Conservation (phyloP, 495 filamentous ascomycete species). For the Hypoxylon lienhwacheense region DNA sequence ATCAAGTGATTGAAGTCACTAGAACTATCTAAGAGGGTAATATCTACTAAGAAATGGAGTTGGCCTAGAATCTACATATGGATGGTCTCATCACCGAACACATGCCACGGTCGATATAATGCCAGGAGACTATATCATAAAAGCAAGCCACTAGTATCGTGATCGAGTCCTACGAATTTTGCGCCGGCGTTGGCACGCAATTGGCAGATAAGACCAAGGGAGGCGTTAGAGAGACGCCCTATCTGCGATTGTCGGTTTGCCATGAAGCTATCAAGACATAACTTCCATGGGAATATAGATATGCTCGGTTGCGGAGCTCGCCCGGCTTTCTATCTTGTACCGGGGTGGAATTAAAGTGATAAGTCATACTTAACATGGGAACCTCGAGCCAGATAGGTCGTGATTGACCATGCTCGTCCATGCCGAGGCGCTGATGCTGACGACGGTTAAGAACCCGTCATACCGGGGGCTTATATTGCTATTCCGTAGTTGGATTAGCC, state of each 20-base stretch:
- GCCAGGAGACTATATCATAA: slow-evolving; percentile 16
- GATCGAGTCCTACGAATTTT: slow-evolving; percentile 1
- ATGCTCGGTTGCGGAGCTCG: slow-evolving; percentile 3
- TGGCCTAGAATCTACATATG: background rate
- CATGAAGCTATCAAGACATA: slow-evolving; percentile 26
- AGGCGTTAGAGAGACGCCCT: slow-evolving; percentile 19
- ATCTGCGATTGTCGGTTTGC: background rate
- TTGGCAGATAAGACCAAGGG: slow-evolving; percentile 11
- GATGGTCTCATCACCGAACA: slow-evolving; percentile 17
- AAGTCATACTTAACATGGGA: slow-evolving; percentile 6
- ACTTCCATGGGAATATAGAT: background rate
- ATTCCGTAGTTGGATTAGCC: slow-evolving; percentile 7
- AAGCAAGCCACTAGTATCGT: slow-evolving; percentile 3
- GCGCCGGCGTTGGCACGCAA: slow-evolving; percentile 12
- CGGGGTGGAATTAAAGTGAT: slow-evolving; percentile 16
- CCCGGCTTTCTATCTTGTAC: background rate
- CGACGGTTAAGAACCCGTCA: slow-evolving; percentile 18
- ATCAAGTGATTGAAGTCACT: slow-evolving; percentile 4
- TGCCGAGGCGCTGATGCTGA: slow-evolving; percentile 27
- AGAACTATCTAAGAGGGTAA: slow-evolving; percentile 9
- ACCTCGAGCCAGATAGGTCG: slow-evolving; percentile 8
- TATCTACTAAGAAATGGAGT: background rate
- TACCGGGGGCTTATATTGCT: slow-evolving; percentile 4
- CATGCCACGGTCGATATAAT: slow-evolving; percentile 10
- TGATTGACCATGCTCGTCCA: slow-evolving; percentile 14